Conservation (phyloP, 148 eudicot genomes). For the Rhododendron simsii region DNA sequence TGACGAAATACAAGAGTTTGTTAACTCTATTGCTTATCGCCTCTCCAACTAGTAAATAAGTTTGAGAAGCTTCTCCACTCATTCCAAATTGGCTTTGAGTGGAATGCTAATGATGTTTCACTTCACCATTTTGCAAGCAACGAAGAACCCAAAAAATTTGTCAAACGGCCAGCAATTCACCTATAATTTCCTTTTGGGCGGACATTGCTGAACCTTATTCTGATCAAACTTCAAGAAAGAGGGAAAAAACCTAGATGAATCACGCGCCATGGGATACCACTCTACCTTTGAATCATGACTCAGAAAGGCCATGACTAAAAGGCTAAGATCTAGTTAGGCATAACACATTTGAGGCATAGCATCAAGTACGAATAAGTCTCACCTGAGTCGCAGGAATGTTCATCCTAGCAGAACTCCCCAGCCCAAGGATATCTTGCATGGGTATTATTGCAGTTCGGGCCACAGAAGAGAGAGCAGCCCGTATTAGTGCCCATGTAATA, state of each 20-base stretch:
- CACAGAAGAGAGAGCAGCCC: constrained; percentile 68
- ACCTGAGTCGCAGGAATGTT: constrained; percentile 98
- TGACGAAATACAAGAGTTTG: not conserved
- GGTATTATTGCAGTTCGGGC: constrained; percentile 83
- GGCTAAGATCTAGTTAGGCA: not conserved
- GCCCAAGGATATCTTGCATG: constrained; percentile 87
- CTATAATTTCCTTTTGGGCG: not conserved
- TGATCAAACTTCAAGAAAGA: not conserved
- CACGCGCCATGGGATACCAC: not conserved
- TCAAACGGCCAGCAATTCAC: not conserved
- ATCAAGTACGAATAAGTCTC: constrained; percentile 1
- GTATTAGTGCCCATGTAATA: constrained; percentile 78
- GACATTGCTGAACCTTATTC: too few relatives aligned
- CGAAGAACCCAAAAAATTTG: not conserved
- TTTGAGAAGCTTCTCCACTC: not conserved
- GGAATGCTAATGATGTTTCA: not conserved
- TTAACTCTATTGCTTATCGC: not conserved
- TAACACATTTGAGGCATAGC: not conserved
- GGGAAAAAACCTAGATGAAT: not conserved
- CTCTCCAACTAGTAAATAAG: not conserved
- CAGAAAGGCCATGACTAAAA: not conserved
- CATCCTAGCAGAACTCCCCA: constrained; percentile 92
- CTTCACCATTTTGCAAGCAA: not conserved
- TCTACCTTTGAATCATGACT: not conserved
- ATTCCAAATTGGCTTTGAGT: not conserved